Percentiles rank a stretch among this genome's conserved stretches.
Evolutionary conservation across 2,329 filamentous ascomycete species (phyloP).

Genomic region (Epichloe brachyelytri): DNA sequence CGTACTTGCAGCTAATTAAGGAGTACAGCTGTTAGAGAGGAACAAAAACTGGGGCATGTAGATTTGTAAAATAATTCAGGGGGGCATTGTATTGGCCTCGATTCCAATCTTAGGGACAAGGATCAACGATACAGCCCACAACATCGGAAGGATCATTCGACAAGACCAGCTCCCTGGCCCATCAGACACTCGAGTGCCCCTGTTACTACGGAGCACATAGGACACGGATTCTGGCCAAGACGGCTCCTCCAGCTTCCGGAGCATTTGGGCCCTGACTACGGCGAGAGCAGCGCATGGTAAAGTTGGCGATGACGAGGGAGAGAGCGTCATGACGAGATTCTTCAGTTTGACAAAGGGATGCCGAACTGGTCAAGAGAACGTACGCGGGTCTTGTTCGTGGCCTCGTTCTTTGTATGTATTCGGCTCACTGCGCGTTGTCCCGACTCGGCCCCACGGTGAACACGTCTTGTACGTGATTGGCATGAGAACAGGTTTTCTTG

Average conservation of each 20-base stretch:
- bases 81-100: not conserved
- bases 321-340: not conserved
- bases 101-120: not conserved
- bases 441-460: too few relatives aligned
- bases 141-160: not conserved
- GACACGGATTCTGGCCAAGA: not conserved
- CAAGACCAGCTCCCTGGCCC: not conserved
- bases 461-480: too few relatives aligned
- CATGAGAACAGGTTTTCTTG: too few relatives aligned
- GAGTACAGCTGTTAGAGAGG: too few relatives aligned
- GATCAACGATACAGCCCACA: not conserved
- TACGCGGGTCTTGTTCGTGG: too few relatives aligned
- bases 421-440: too few relatives aligned
- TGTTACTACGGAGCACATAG: too few relatives aligned
- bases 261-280: not conserved
- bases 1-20: too few relatives aligned
- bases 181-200: not conserved
- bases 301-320: not conserved
- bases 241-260: not conserved
- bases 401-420: too few relatives aligned
- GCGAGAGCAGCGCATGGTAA: not conserved
- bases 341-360: not conserved
- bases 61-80: too few relatives aligned
- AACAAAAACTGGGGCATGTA: too few relatives aligned
- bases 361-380: too few relatives aligned